phyloP scores from a whole-genome alignment of 2,329 filamentous ascomycete species.

The Onygenales sp. region DNA sequence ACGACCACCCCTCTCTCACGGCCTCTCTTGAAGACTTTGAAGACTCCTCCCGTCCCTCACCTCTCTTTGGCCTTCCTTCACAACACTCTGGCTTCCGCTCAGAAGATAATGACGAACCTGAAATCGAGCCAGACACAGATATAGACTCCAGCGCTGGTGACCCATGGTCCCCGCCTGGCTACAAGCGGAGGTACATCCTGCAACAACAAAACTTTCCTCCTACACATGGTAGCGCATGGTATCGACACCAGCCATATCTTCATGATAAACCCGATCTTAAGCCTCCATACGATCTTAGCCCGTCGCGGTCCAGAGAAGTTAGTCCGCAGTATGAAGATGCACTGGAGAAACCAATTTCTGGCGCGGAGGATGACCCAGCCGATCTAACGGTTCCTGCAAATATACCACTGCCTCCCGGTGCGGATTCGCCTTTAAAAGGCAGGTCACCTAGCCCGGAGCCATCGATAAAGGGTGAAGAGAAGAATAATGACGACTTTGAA shows the following conservation, averaged over 20 bases:
- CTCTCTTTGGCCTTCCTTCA: constrained; percentile 45
- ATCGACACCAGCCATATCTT: constrained; percentile 41
- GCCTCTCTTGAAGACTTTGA: constrained; percentile 56
- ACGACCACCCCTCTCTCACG: constrained; percentile 51
- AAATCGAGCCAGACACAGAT: constrained; percentile 30
- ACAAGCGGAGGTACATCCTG: constrained; percentile 30
- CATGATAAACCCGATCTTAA: constrained; percentile 31
- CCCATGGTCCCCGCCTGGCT: constrained; percentile 58
- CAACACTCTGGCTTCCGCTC: constrained; percentile 57
- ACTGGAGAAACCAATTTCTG: constrained; percentile 30
- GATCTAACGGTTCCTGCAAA: constrained; percentile 45
- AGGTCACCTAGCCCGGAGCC: constrained; percentile 47
- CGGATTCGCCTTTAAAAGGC: constrained; percentile 48
- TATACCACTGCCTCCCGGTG: constrained; percentile 45
- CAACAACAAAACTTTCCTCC: constrained; percentile 16
- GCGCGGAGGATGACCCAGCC: constrained; percentile 29
- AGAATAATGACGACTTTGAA: constrained; percentile 7
- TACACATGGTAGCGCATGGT: constrained; percentile 48
- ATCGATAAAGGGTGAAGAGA: constrained; percentile 10
- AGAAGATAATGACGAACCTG: constrained; percentile 37
- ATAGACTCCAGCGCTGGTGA: constrained; percentile 35
- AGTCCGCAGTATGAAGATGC: constrained; percentile 54
- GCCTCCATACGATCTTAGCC: constrained; percentile 34
- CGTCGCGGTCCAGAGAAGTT: constrained; percentile 45
- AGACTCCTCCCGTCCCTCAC: constrained; percentile 37